Base-by-base conservation (phyloP, 2,329 filamentous ascomycete genomes). In the Xylaria sp. region DNA sequence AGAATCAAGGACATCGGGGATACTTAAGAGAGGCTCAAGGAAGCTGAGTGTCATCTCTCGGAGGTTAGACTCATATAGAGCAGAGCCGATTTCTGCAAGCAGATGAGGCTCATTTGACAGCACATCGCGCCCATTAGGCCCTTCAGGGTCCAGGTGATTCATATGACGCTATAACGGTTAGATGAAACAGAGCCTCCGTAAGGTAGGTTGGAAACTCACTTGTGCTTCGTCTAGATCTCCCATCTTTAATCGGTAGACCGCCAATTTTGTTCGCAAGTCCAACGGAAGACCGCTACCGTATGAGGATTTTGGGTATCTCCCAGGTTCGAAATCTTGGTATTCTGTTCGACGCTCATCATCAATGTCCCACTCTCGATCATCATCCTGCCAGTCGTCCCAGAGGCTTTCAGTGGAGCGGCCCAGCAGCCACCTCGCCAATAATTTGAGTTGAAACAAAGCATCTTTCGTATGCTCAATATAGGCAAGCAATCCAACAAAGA, bases 291-390 rank as follows among this genome's bases (percentile, higher is more conserved):
- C 87, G 40, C 83, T 76, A 0, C 92, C 93, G 74, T 97, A 97
- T 0, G 83, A 79, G 5, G 83, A 80, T 3, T 78, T 72, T 1
- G 83, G 79, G 72, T 86, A 87, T 46, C 76, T 77, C 2, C 78
- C 82, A 4, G 83, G 79, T 8, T 82, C 76, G 73, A 90, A 97
- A 1, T 84, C 84, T 2, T 84, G 76, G 4, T 91, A 83, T 60
- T 83, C 77, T 1, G 80, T 75, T 60, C 94, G 87, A 64, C 95
- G 89, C 19, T 84, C 81, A 71, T 92, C 87, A 46, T 89, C 84
- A 4, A 85, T 77, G 74, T 99, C 95, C 87, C 93, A 99, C 77
- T 99, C 95, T 60, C 93, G 85, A 74, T 97, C 93, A 73, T 97
- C 92, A 4, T 86, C 81, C 31, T 84, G 80, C 67, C 84, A 82